Evolutionary conservation across 768 basidiomycete species (phyloP), one percentile per base, ranked within the genome.

Genomic region (Kwoniella newhampshirensis): DNA sequence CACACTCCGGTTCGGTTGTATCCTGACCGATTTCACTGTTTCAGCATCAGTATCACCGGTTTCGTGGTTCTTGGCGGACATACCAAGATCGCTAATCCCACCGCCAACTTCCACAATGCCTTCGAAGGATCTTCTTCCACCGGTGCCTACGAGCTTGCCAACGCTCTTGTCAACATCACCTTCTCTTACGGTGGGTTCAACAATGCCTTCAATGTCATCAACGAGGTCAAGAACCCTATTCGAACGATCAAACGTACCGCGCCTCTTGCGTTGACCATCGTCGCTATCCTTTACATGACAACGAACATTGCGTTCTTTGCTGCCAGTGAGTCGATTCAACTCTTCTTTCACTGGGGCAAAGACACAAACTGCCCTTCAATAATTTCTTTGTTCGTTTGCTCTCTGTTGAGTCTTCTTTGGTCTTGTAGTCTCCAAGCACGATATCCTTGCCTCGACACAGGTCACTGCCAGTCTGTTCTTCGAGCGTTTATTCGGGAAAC

Each of bases 261-360:
- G 0, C 61, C 62, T 11, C 51, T 51, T 5, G 64, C 70, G 1
- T 48, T 71, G 7, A 47, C 47, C 2, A 15, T 62, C n/a, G 67
- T 71, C 40, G 59, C 62, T 30, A 30, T 64, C 15, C 50, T 71
- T 13, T 71, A 71, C 48, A 43, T 68, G 18, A 41, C 66, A 1
- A 45, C 57, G 23, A 68, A 68, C 46, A 60, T 71, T 15, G 67
- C 67, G 2, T 71, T 67, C 51, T 68, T 68, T 49, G 59, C 63
- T 21, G 63, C 53, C 21, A 44, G 60, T 61, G 36, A 56, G 61
- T 62, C 12, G 11, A 46, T 27, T 30, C 15, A 20, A 3, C 32
- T 51, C 21, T 11, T 21, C 9, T 30, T 18, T 20, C 4, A n/a
- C n/a, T n/a, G n/a, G n/a, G n/a, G n/a, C 28, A 25, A 20, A 11